Evolutionary conservation across 257 asterid genomes (phyloP), one percentile per base, ranked within the genome.

Genomic region (Striga asiatica): DNA sequence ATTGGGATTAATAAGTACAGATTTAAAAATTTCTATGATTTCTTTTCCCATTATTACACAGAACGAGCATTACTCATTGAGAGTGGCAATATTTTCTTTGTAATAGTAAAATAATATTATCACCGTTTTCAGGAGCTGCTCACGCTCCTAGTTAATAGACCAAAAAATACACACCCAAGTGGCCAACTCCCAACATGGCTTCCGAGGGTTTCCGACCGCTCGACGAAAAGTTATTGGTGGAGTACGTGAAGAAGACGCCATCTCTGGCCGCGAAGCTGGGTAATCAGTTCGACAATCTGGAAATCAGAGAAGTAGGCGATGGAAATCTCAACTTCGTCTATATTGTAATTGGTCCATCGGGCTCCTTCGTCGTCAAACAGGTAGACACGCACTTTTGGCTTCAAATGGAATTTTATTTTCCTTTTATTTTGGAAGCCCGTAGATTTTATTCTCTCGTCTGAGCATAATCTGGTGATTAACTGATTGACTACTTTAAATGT

Each of bases 301-400:
- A 79, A 48, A 71, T 92, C 61, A 78, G 75, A 69, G 99, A 92
- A 78, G 94, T 92, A 1, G 99, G 99, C 38, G 99, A 92, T 62
- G 99, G 99, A 54, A 92, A 92, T 75, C 93, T 92, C 71, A 92
- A 92, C 74, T 92, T 84, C 49, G 99, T 92, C 17, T 92, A 74
- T 66, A 85, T 92, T 59, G 88, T 88, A 46, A 29, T 48, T 21
- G 61, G 83, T 20, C 68, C 77, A 0, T 67, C 75, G 3, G 97
- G 94, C 13, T 84, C 97, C 3, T 2, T 81, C 16, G 94, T 92
- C 66, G 57, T 92, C 93, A 92, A 92, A 63, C 99, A 92, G 95
- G 99, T 87, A 13, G 10, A 1, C 14, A 50, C 0, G 38, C 28
- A 37, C 45, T 52, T 35, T 9, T 29, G 5, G 8, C 5, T 29